phyloP scores from a whole-genome alignment of 106 monocot genomes.

The Posidonia australis region DNA sequence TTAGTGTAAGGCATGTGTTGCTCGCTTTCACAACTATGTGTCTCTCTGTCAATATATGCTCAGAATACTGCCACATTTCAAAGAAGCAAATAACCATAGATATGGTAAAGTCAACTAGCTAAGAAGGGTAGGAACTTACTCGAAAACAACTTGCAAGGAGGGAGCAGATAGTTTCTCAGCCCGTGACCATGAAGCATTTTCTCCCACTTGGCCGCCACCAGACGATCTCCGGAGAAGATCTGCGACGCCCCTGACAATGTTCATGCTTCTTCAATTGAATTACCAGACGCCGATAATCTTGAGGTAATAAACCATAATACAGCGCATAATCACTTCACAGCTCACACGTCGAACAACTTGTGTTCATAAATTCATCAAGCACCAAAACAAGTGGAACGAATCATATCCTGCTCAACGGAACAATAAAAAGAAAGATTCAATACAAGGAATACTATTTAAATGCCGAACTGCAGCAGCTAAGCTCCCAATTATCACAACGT shows the following conservation, averaged over 20 bases:
- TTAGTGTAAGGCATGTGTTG: no score
- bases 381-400: no score
- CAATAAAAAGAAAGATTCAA: no score
- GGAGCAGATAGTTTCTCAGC: constrained; percentile 61
- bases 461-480: no score
- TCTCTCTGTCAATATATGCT: no score
- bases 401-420: no score
- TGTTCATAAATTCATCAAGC: no score
- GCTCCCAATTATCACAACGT: no score
- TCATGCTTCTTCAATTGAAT: constrained; percentile 33
- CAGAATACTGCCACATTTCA: no score
- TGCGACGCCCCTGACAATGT: constrained; percentile 90
- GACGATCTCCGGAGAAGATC: constrained; percentile 82
- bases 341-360: no score
- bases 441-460: no score
- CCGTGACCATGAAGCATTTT: constrained; percentile 22
- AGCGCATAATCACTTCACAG: neutral
- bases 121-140: constrained; percentile 24
- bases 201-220: constrained; percentile 39
- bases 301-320: neutral
- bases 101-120: neutral
- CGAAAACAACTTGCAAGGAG: constrained; percentile 49
- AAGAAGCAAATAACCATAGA: neutral
- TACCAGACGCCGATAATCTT: neutral
- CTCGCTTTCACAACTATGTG: no score